A percentile compares a stretch with the other conserved stretches of the same genome.
Conservation (phyloP, 768 basidiomycete genomes). For the Termitomyces sp. region DNA sequence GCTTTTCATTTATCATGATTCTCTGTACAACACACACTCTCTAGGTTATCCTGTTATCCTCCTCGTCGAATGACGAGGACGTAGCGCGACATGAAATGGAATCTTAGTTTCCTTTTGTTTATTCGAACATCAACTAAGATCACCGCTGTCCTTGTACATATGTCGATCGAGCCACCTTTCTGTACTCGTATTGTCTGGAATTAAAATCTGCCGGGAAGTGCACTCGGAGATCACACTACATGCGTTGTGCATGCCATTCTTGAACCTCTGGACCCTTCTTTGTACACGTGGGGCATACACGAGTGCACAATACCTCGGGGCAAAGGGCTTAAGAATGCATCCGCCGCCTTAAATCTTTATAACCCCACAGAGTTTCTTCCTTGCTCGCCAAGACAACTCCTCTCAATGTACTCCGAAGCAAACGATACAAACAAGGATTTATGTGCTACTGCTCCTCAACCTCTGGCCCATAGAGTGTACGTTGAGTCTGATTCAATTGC, state of each 20-base stretch:
- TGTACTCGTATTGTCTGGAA: background rate
- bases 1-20: background rate
- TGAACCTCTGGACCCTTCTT: background rate
- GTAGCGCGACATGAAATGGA: background rate
- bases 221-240: background rate
- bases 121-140: background rate
- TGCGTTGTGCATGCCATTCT: background rate
- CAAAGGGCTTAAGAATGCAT: background rate
- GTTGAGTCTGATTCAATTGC: background rate
- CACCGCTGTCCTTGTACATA: background rate
- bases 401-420: conserved; percentile 14
- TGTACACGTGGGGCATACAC: background rate
- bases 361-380: background rate
- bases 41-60: too few species aligned
- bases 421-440: conserved; percentile 12
- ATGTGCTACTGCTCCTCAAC: conserved; percentile 4
- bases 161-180: background rate
- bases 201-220: background rate
- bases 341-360: background rate
- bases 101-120: background rate
- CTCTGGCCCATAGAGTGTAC: conserved; percentile 16
- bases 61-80: background rate
- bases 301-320: background rate
- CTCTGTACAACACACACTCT: background rate
- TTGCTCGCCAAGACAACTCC: background rate